Evolutionary conservation across 169 alveolate genomes (phyloP), one percentile per base, ranked within the genome.

Genomic region (Plasmodium coatneyi): DNA sequence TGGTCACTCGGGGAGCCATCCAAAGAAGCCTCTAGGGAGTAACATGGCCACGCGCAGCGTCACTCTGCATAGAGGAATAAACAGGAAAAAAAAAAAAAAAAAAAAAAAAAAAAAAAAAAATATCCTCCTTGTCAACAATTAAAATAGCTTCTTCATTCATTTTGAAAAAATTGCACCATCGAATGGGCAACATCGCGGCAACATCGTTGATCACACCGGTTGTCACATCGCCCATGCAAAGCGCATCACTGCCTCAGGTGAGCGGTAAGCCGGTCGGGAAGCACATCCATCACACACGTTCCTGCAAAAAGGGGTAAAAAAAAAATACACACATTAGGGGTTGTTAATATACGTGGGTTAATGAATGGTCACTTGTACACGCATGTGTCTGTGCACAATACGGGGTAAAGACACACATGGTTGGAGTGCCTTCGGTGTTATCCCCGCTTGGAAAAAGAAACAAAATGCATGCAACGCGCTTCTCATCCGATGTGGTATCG

Each of bases 201-300:
- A n/a, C 0, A 2, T 60, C 74, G 3, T 1, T 32, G 39, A 3
- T 3, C 1, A 32, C 39, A 3, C 3, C 3, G 3, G 39, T 32
- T 1, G 39, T 3, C 1, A 32, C 39, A 3, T 32, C 3, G 2
- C 74, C 36, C 0, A 5, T 22, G 14, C 14, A 34, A 28, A 66
- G n/a, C n/a, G 76, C 76, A 32, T 54, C 66, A 84, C 56, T 84
- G 92, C 32, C 92, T 84, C 80, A 84, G 54, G 80, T 84, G 92
- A 10, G 92, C 92, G 28, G 92, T 84, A 19, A 84, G 66, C 14
- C 84, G 30, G 46, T 84, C 92, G 52, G 92, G 92, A 7, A 84
- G 14, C 22, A 52, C 66, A 72, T 84, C 92, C 92, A 84, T 84
- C 28, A 28, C 92, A 43, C 92, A 84, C 32, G 92, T 84, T 30